These are phyloP conservation scores for Phyllosticta ampelicida DNA, from an alignment of 2,329 filamentous ascomycete species.

Conservation along the genomic window DNA sequence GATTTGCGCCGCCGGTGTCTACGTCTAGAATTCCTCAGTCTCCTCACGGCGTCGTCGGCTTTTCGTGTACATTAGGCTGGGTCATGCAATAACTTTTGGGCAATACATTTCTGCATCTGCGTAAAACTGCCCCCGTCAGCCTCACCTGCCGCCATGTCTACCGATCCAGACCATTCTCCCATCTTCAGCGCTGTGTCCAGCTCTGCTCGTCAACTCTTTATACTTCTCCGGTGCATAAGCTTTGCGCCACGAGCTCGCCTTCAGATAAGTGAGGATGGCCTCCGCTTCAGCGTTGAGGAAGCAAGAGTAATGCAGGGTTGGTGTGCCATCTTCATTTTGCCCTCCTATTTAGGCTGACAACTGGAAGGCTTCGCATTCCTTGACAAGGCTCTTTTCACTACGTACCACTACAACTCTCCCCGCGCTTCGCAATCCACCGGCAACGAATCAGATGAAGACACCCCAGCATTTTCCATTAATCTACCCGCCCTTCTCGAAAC, in stretches of 20 bases:
- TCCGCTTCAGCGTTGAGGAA: conserved; percentile 82
- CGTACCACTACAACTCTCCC: conserved; percentile 58
- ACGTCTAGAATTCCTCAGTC: conserved; percentile 55
- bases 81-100: conserved; percentile 26
- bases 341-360: not conserved
- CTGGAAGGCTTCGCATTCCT: conserved; percentile 63
- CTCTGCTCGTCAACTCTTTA: conserved; percentile 65
- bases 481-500: conserved; percentile 83
- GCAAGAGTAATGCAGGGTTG: conserved; percentile 81
- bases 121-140: not conserved
- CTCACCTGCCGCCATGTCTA: not conserved
- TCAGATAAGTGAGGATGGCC: conserved; percentile 75
- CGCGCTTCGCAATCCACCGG: conserved; percentile 21
- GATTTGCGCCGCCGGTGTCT: conserved; percentile 97
- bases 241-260: conserved; percentile 50
- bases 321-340: not conserved
- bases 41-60: conserved; percentile 18
- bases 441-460: conserved; percentile 31
- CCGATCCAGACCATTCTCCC: conserved; percentile 29
- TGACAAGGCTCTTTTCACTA: conserved; percentile 79
- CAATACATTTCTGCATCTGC: conserved; percentile 7
- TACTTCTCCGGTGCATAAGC: conserved; percentile 51
- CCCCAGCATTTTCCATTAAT: conserved; percentile 75
- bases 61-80: conserved; percentile 23
- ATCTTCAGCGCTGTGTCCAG: conserved; percentile 67